Conservation (phyloP, 169 alveolate species). For the Plasmodium blacklocki region DNA sequence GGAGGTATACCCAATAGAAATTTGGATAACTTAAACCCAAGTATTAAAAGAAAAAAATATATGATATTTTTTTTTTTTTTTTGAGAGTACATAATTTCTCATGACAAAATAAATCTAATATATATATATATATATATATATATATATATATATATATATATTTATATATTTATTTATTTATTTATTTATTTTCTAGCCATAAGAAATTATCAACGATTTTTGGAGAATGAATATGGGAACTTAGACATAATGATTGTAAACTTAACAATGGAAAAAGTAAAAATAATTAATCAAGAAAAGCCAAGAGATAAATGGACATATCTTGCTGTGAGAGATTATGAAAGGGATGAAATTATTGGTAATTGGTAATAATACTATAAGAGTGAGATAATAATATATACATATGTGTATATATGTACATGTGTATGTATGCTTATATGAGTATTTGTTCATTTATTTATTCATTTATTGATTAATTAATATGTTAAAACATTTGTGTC, state of each 20-base stretch:
- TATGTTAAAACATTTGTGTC: too few species aligned
- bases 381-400: neutral
- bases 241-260: neutral
- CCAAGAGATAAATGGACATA: constrained; percentile 75
- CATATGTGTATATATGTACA: neutral
- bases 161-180: neutral
- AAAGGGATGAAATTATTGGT: constrained; percentile 70
- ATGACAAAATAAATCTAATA: too few species aligned
- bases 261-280: constrained; percentile 35
- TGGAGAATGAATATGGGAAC: constrained; percentile 31
- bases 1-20: constrained; percentile 54
- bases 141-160: neutral
- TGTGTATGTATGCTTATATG: neutral
- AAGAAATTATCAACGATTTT: constrained; percentile 10
- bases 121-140: neutral
- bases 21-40: constrained; percentile 23
- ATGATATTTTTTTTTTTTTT: neutral
- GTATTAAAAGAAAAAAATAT: constrained; percentile 10
- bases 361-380: constrained; percentile 22
- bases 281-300: neutral
- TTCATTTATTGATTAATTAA: neutral
- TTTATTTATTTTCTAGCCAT: constrained; percentile 1
- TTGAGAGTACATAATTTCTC: neutral
- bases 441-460: neutral
- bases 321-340: constrained; percentile 71